Conservation (phyloP, 257 asterid genomes). For the Nicotiana tabacum region DNA sequence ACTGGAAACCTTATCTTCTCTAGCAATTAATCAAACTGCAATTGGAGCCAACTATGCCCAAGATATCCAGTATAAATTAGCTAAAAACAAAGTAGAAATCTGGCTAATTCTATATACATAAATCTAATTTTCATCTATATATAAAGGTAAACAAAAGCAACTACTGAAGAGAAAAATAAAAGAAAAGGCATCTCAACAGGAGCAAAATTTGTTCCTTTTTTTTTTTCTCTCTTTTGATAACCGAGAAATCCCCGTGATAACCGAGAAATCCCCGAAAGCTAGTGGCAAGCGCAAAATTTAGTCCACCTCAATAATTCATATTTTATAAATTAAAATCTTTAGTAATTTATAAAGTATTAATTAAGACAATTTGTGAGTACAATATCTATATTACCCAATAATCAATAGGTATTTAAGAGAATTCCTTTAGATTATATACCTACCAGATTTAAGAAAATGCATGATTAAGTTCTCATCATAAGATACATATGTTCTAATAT, state of each 20-base stretch:
- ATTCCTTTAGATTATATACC: not conserved
- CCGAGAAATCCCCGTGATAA: not conserved
- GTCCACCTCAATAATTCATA: not conserved
- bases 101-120: not conserved
- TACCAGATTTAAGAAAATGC: not conserved
- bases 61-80: not conserved
- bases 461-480: no score
- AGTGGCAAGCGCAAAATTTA: not conserved
- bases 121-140: not conserved
- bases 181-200: not conserved
- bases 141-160: not conserved
- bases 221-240: not conserved
- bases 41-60: not conserved
- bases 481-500: no score
- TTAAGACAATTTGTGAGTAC: not conserved
- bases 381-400: not conserved
- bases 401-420: not conserved
- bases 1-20: conserved; percentile 17
- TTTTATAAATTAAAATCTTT: not conserved
- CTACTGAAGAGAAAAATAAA: not conserved
- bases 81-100: not conserved
- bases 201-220: not conserved
- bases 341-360: not conserved
- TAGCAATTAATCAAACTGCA: not conserved
- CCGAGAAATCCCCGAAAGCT: not conserved